phyloP scores from a whole-genome alignment of 2,329 filamentous ascomycete genomes.

The Claviceps africana region DNA sequence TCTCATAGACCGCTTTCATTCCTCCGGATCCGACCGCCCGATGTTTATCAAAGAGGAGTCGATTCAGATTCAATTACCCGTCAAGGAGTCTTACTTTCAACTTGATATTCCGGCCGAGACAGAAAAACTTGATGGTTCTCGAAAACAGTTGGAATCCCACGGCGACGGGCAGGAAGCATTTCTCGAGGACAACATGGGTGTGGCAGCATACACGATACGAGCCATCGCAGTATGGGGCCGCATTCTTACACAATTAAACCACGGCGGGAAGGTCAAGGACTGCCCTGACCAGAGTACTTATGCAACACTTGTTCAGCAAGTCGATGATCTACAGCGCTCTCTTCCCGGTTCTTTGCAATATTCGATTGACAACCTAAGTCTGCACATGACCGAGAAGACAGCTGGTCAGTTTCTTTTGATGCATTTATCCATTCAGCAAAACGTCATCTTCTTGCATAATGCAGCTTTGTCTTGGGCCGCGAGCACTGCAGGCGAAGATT shows the following conservation, averaged over 20 bases:
- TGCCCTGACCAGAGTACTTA: slow-evolving; percentile 76
- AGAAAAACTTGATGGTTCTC: slow-evolving; percentile 62
- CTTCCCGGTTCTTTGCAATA: slow-evolving; percentile 64
- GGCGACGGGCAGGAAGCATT: slow-evolving; percentile 52
- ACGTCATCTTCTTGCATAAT: slow-evolving; percentile 76
- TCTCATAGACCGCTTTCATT: slow-evolving; percentile 94
- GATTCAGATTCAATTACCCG: slow-evolving; percentile 76
- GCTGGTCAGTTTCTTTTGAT: slow-evolving; percentile 88
- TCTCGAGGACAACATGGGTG: slow-evolving; percentile 77
- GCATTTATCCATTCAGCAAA: slow-evolving; percentile 81
- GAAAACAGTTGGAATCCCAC: slow-evolving; percentile 46
- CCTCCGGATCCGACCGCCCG: slow-evolving; percentile 82
- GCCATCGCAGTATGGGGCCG: slow-evolving; percentile 80
- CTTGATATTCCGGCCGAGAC: slow-evolving; percentile 83
- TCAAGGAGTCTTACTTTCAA: slow-evolving; percentile 80
- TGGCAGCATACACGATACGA: slow-evolving; percentile 79
- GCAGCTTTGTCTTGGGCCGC: slow-evolving; percentile 65
- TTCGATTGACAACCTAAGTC: slow-evolving; percentile 66
- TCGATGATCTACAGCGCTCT: slow-evolving; percentile 52
- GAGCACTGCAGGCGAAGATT: slow-evolving; percentile 49
- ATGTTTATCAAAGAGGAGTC: slow-evolving; percentile 84
- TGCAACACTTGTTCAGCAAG: slow-evolving; percentile 52
- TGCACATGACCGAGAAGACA: slow-evolving; percentile 70
- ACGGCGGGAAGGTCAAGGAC: slow-evolving; percentile 74
- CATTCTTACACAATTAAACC: slow-evolving; percentile 78